phyloP scores from a whole-genome alignment of 352 stramenopile species.

The Globisporangium cylindrosporum region DNA sequence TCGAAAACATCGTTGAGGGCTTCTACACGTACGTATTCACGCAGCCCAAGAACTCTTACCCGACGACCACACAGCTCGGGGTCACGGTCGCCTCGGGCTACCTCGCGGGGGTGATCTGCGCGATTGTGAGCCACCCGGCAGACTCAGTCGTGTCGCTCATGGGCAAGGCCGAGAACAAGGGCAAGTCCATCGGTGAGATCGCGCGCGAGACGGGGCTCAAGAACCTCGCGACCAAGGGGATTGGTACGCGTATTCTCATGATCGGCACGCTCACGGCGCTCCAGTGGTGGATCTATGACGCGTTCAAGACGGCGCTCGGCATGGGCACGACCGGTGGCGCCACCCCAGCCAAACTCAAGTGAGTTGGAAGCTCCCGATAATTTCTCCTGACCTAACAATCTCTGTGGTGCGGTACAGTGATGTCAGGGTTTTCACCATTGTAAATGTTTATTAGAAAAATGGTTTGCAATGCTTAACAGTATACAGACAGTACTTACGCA shows the following conservation, averaged over 20 bases:
- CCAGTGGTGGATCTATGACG: constrained; percentile 97
- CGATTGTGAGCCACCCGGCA: constrained; percentile 98
- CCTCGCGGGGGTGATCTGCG: constrained; percentile 98
- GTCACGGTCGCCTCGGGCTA: constrained; percentile 98
- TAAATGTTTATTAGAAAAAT: background rate
- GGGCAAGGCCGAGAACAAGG: constrained; percentile 91
- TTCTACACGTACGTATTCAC: constrained; percentile 91
- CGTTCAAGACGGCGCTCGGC: constrained; percentile 92
- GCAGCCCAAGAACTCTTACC: constrained; percentile 89
- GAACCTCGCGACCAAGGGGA: constrained; percentile 85
- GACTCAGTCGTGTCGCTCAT: constrained; percentile 99
- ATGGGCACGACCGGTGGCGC: constrained; percentile 89
- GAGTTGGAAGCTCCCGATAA: background rate
- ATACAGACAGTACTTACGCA: background rate
- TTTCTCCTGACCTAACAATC: no score
- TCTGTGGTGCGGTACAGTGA: no score
- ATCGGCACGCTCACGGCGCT: constrained; percentile 95
- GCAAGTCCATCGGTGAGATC: constrained; percentile 89
- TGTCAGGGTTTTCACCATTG: background rate
- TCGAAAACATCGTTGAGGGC: constrained; percentile 86
- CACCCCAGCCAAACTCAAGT: constrained; percentile 36
- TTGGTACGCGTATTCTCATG: constrained; percentile 94
- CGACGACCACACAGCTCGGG: constrained; percentile 92
- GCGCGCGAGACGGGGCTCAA: constrained; percentile 70
- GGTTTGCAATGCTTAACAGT: background rate